Evolutionary conservation across 1,139 yeast genomes (phyloP).

Genomic region (Candida labiduridarum): DNA sequence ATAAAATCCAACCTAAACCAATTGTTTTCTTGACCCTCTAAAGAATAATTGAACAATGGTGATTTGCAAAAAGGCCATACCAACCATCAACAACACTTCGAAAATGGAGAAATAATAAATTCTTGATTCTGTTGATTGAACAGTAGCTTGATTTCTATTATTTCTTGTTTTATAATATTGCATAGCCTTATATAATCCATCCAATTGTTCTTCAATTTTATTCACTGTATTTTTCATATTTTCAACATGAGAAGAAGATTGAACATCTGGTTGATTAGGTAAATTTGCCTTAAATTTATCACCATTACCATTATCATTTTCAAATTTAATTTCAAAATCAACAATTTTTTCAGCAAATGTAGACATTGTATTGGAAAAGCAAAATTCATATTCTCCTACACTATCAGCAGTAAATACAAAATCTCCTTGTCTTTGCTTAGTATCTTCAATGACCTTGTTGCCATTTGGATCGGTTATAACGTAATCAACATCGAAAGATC

Average conservation of each 20-base stretch:
- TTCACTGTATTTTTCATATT: constrained; percentile 60
- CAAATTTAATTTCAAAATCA: constrained; percentile 78
- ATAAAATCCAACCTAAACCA: constrained; percentile 61
- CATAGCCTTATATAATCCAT: constrained; percentile 62
- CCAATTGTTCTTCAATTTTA: constrained; percentile 68
- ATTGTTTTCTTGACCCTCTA: constrained; percentile 79
- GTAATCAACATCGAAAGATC: constrained; percentile 83
- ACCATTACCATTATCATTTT: constrained; percentile 39
- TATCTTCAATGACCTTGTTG: constrained; percentile 56
- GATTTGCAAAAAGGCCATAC: constrained; percentile 85
- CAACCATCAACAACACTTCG: constrained; percentile 80
- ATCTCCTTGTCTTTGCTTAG: constrained; percentile 83
- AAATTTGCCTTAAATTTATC: constrained; percentile 58
- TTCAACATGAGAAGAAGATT: constrained; percentile 61
- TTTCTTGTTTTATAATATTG: constrained; percentile 92
- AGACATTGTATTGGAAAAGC: constrained; percentile 86
- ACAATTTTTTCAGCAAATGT: constrained; percentile 86
- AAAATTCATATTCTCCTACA: constrained; percentile 88
- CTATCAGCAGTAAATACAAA: constrained; percentile 69
- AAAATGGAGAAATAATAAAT: constrained; percentile 82
- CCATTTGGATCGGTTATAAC: constrained; percentile 70
- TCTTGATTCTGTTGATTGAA: constrained; percentile 82
- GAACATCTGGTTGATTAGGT: constrained; percentile 63
- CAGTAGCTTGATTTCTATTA: constrained; percentile 89
- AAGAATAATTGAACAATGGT: constrained; percentile 83